A percentile compares a stretch with the other conserved stretches of the same genome.
These are phyloP conservation scores for Phytophthora sp. DNA, from an alignment of 352 stramenopile species.

Conservation along the genomic window DNA sequence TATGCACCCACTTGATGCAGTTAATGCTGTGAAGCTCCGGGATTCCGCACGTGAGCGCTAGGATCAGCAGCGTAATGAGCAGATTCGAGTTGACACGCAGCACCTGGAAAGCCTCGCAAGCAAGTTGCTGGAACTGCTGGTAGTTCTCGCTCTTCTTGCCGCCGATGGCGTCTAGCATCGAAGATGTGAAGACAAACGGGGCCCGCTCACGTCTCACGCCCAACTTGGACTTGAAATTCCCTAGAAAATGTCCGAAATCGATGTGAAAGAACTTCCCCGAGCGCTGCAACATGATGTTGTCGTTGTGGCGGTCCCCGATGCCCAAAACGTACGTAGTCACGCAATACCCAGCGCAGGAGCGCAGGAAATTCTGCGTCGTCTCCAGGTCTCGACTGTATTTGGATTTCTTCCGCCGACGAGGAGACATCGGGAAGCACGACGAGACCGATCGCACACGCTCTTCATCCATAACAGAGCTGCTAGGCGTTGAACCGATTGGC, in stretches of 20 bases:
- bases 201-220: conserved; percentile 91
- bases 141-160: conserved; percentile 79
- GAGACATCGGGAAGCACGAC: conserved; percentile 63
- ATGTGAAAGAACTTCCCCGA: conserved; percentile 96
- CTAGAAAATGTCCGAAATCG: conserved; percentile 96
- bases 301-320: conserved; percentile 94
- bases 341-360: conserved; percentile 92
- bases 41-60: conserved; percentile 82
- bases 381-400: conserved; percentile 44
- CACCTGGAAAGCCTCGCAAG: conserved; percentile 74
- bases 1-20: conserved; percentile 84
- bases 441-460: conserved; percentile 37
- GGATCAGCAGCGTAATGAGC: conserved; percentile 82
- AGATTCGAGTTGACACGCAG: conserved; percentile 78
- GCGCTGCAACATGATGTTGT: conserved; percentile 96
- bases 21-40: conserved; percentile 73
- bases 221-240: conserved; percentile 95
- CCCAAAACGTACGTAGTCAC: conserved; percentile 94
- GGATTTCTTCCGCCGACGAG: conserved; percentile 43
- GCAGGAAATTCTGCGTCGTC: conserved; percentile 88
- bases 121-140: conserved; percentile 71
- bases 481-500: conserved; percentile 10
- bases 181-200: conserved; percentile 93
- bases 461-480: conserved; percentile 20
- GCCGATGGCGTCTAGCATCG: conserved; percentile 89